Percentiles rank a stretch among this genome's conserved stretches.
phyloP scores from a whole-genome alignment of 495 filamentous ascomycete genomes.

The Neurospora sp. region DNA sequence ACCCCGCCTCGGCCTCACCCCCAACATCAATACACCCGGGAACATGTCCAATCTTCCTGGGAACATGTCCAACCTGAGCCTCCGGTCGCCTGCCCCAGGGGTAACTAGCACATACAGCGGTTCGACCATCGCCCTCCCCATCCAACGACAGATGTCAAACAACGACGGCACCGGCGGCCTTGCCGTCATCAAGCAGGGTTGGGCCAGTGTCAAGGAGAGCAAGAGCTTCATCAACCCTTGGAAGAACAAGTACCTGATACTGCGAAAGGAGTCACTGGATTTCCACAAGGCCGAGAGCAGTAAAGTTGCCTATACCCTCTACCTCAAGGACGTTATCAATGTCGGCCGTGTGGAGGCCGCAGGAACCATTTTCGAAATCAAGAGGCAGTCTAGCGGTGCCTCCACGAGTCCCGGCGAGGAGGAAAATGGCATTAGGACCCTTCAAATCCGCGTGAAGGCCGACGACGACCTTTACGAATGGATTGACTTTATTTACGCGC shows the following conservation, averaged over 20 bases:
- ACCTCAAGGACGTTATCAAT: slow-evolving; percentile 72
- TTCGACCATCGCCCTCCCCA: slow-evolving; percentile 58
- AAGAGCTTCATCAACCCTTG: slow-evolving; percentile 70
- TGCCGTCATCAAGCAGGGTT: slow-evolving; percentile 78
- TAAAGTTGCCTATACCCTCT: slow-evolving; percentile 70
- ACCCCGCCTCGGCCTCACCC: slow-evolving; percentile 68
- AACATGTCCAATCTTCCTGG: slow-evolving; percentile 57
- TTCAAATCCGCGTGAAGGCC: slow-evolving; percentile 81
- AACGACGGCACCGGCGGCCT: slow-evolving; percentile 54
- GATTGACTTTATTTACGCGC: slow-evolving; percentile 94
- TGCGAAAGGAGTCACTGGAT: slow-evolving; percentile 81
- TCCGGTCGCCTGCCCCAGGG: slow-evolving; percentile 47
- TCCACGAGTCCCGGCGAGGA: slow-evolving; percentile 50
- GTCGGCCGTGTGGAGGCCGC: slow-evolving; percentile 80
- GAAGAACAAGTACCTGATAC: slow-evolving; percentile 79
- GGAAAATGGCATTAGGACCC: slow-evolving; percentile 68
- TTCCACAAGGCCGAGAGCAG: slow-evolving; percentile 83
- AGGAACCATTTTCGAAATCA: slow-evolving; percentile 85
- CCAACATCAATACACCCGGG: slow-evolving; percentile 57
- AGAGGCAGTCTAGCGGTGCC: slow-evolving; percentile 55
- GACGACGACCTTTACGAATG: slow-evolving; percentile 97
- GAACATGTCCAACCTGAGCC: slow-evolving; percentile 64
- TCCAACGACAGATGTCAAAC: slow-evolving; percentile 51
- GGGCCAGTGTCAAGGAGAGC: slow-evolving; percentile 77
- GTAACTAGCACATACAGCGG: slow-evolving; percentile 43